Evolutionary conservation across 2,329 filamentous ascomycete genomes (phyloP).

Genomic region (Cytospora schulzeri): DNA sequence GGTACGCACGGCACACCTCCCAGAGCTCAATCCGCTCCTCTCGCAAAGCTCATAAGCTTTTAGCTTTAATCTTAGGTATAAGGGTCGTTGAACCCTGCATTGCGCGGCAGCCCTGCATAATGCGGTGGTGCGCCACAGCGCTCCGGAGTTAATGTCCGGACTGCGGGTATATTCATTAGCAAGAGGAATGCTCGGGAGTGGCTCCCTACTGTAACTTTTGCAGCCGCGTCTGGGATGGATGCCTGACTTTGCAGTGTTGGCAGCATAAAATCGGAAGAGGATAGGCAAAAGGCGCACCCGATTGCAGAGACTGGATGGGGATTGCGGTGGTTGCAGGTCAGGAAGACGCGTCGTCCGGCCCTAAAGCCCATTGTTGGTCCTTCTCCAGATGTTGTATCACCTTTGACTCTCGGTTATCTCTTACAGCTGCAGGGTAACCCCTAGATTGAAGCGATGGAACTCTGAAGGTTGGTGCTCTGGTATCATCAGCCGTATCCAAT

Average conservation of each 20-base stretch:
- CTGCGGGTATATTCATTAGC: neutral
- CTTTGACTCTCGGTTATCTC: constrained; percentile 8
- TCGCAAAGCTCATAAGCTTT: neutral
- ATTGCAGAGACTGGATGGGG: neutral
- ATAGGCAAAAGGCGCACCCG: neutral
- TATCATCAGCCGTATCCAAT: constrained; percentile 7
- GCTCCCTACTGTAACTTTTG: neutral
- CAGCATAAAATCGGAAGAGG: neutral
- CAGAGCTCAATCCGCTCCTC: neutral
- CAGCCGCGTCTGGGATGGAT: neutral
- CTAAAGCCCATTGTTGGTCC: neutral
- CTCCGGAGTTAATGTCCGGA: neutral
- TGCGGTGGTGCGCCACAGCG: neutral
- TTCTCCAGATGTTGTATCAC: neutral
- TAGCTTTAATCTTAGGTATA: neutral
- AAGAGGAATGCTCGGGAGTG: neutral
- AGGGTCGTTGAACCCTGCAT: neutral
- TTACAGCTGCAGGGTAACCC: constrained; percentile 9
- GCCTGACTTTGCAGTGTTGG: neutral
- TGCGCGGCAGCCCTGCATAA: neutral
- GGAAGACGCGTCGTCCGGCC: neutral
- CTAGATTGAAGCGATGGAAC: constrained; percentile 12
- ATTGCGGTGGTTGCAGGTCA: neutral
- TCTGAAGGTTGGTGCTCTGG: constrained; percentile 3
- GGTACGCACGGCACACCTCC: neutral